phyloP scores from a whole-genome alignment of 1,139 yeast genomes.

The Geotrichum aggregatum region DNA sequence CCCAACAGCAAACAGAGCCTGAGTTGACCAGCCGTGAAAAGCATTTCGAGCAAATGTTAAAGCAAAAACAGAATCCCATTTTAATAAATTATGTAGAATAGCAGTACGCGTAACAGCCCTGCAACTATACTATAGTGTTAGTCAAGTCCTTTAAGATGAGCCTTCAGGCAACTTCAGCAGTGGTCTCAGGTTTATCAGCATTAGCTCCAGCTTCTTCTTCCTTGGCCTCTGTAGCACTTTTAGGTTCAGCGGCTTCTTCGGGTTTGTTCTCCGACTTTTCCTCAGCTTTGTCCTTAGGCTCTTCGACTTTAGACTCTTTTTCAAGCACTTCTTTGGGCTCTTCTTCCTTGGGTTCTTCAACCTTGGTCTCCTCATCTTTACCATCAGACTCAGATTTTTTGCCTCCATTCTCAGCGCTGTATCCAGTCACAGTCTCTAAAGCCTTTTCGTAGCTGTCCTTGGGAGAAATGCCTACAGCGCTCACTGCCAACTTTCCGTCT shows the following conservation, averaged over 20 bases:
- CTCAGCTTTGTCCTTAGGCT: constrained; percentile 21
- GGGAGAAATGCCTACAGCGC: constrained; percentile 70
- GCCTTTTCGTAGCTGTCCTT: constrained; percentile 68
- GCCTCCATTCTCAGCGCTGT: constrained; percentile 19
- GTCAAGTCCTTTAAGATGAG: no score
- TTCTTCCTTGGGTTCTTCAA: constrained; percentile 20
- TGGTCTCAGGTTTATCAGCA: constrained; percentile 14
- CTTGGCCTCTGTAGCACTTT: constrained; percentile 12
- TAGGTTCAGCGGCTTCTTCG: background rate
- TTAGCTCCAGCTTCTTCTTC: constrained; percentile 24
- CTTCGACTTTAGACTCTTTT: constrained; percentile 10
- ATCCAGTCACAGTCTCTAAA: constrained; percentile 27
- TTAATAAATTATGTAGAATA: background rate
- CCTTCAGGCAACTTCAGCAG: background rate
- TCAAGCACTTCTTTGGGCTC: constrained; percentile 11
- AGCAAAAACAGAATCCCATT: background rate
- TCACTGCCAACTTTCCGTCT: constrained; percentile 65
- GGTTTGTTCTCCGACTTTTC: constrained; percentile 23
- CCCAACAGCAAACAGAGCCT: no score
- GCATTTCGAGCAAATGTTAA: background rate
- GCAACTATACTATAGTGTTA: background rate
- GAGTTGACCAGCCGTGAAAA: no score
- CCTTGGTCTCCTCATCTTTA: constrained; percentile 21
- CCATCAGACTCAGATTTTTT: constrained; percentile 20
- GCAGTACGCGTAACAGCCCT: background rate